These are phyloP conservation scores for Candida sp. DNA, from an alignment of 1,139 yeast species.

Conservation along the genomic window DNA sequence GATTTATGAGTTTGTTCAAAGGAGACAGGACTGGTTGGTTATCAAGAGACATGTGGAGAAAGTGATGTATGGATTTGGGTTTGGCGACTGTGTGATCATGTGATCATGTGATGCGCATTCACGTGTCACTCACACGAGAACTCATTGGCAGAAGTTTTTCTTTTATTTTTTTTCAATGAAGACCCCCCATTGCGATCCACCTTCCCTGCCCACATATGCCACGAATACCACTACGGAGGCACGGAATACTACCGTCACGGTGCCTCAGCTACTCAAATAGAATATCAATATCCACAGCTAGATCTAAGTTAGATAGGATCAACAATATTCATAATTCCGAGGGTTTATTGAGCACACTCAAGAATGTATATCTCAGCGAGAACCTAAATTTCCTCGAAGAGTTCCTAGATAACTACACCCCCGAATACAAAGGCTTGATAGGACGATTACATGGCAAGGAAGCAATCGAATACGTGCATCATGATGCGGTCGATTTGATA, in stretches of 20 bases:
- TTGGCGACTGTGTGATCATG: conserved; percentile 62
- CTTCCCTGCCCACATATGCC: neutral
- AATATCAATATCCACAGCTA: neutral
- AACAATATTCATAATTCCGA: neutral
- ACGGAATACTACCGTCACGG: neutral
- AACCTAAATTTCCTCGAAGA: conserved; percentile 3
- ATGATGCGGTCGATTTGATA: conserved; percentile 1
- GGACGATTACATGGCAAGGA: neutral
- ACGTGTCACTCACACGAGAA: neutral
- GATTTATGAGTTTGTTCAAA: conserved; percentile 87
- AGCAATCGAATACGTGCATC: neutral
- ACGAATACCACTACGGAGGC: neutral
- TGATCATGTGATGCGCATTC: conserved; percentile 22
- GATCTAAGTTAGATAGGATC: neutral
- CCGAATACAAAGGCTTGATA: neutral
- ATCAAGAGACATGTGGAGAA: conserved; percentile 86
- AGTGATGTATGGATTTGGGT: conserved; percentile 89
- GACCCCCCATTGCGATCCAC: neutral
- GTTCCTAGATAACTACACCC: neutral
- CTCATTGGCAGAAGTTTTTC: neutral
- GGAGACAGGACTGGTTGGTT: conserved; percentile 84
- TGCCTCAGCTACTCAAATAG: neutral
- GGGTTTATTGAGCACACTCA: neutral
- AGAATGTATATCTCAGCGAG: neutral
- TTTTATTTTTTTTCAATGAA: neutral